Evolutionary conservation across 1,139 yeast species (phyloP).

Genomic region (Debaryomyces coudertii): DNA sequence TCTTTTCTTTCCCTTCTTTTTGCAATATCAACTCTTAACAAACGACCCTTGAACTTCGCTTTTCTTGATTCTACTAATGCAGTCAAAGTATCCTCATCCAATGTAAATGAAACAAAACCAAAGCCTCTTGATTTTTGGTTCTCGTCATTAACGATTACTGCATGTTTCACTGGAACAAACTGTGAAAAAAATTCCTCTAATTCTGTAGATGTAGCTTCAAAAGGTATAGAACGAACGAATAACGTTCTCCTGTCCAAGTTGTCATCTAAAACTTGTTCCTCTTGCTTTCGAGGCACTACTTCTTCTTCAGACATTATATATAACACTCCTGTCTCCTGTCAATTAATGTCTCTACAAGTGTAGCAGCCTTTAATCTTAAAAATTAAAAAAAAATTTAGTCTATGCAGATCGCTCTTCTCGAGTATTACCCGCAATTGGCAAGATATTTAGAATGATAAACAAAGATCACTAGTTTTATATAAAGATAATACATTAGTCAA

Average conservation of each 20-base stretch:
- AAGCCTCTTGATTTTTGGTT: constrained; percentile 84
- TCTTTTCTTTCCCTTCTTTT: constrained; percentile 84
- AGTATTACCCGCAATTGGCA: constrained; percentile 9
- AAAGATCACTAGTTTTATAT: constrained; percentile 3
- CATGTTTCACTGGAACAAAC: constrained; percentile 93
- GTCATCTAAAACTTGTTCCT: constrained; percentile 26
- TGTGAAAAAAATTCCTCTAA: constrained; percentile 84
- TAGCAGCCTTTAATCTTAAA: constrained; percentile 6
- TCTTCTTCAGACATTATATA: constrained; percentile 16
- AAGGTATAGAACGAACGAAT: constrained; percentile 83
- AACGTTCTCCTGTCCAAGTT: constrained; percentile 64
- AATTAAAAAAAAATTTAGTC: constrained; percentile 10
- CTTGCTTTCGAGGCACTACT: constrained; percentile 1
- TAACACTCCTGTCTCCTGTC: constrained; percentile 1
- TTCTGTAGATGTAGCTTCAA: constrained; percentile 78
- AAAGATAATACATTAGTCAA: background rate
- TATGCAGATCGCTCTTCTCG: constrained; percentile 12
- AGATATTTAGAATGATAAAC: constrained; percentile 2
- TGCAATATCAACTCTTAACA: constrained; percentile 82
- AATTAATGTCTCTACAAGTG: background rate
- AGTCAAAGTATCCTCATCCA: constrained; percentile 79
- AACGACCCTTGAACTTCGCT: constrained; percentile 63
- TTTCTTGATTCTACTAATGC: constrained; percentile 75
- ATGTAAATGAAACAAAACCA: constrained; percentile 90
- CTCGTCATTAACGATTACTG: constrained; percentile 83